Conservation (phyloP, 306 rosid genomes). For the Rosa lucieae region DNA sequence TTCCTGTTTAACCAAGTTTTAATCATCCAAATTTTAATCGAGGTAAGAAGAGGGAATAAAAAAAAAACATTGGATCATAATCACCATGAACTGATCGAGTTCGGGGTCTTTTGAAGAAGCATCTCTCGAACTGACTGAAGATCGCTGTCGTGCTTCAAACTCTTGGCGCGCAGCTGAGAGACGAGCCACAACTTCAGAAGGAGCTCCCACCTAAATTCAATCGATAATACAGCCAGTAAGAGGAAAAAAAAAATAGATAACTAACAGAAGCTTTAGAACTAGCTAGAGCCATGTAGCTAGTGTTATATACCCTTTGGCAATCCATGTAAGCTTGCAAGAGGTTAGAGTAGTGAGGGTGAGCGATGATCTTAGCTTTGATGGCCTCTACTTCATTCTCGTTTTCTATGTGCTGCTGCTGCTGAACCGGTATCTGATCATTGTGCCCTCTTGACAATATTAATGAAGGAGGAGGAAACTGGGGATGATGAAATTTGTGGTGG, state of each 20-base stretch:
- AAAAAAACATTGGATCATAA: background rate
- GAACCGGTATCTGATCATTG: conserved; percentile 23
- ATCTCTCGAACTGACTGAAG: conserved; percentile 60
- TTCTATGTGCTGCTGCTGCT: conserved; percentile 13
- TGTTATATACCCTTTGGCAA: conserved; percentile 75
- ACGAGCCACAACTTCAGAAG: conserved; percentile 83
- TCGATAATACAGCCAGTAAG: background rate
- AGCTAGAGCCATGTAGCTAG: background rate
- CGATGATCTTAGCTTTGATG: conserved; percentile 83
- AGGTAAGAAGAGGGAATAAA: background rate
- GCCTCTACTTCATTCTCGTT: conserved; percentile 56
- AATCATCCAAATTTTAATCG: background rate
- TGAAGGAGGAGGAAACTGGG: conserved; percentile 27
- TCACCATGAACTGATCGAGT: conserved; percentile 96
- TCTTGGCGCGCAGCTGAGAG: conserved; percentile 67
- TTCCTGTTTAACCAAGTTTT: conserved; percentile 48
- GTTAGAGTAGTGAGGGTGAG: conserved; percentile 89
- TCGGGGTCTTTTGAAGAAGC: conserved; percentile 73
- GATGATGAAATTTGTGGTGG: conserved; percentile 51
- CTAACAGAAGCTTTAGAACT: background rate
- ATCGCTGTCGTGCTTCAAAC: conserved; percentile 74
- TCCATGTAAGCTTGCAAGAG: conserved; percentile 92
- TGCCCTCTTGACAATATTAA: conserved; percentile 53
- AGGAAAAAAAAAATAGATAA: background rate
- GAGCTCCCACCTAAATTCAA: conserved; percentile 72